Conservation (phyloP, 495 filamentous ascomycete species). For the Friedmanniomyces endolithicus region DNA sequence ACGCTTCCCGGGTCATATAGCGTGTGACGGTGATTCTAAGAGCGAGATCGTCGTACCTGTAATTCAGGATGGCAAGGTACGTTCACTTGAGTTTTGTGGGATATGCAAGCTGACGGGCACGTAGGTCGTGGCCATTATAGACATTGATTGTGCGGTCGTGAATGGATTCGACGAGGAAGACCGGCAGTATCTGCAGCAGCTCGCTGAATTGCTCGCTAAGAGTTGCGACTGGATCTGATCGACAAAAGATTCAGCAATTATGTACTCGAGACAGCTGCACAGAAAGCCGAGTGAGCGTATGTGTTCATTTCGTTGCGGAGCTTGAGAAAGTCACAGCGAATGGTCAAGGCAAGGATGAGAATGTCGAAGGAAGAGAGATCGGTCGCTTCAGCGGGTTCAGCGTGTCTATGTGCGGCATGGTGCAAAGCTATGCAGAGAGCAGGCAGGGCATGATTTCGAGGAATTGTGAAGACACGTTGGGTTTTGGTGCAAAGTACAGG, state of each 20-base stretch:
- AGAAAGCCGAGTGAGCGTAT: too few species aligned
- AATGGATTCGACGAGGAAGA: slow-evolving; percentile 70
- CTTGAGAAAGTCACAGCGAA: too few species aligned
- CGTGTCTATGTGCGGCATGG: not conserved
- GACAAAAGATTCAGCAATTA: too few species aligned
- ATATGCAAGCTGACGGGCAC: slow-evolving; percentile 10
- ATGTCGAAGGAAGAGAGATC: not conserved
- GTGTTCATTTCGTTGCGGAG: too few species aligned
- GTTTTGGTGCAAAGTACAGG: not conserved
- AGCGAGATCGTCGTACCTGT: slow-evolving; percentile 92
- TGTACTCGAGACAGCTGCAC: too few species aligned
- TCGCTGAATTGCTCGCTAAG: slow-evolving; percentile 47
- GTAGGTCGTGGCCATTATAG: slow-evolving; percentile 75
- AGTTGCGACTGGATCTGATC: too few species aligned
- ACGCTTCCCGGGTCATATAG: slow-evolving; percentile 77
- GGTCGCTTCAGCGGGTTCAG: not conserved
- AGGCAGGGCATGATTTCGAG: not conserved
- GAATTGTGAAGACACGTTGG: not conserved
- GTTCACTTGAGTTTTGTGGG: not conserved
- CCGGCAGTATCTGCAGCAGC: slow-evolving; percentile 50
- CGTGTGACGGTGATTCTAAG: slow-evolving; percentile 67
- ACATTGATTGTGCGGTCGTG: slow-evolving; percentile 64
- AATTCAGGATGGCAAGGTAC: slow-evolving; percentile 43
- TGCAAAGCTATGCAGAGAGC: not conserved
- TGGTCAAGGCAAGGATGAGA: not conserved